Conservation (phyloP, 2,329 filamentous ascomycete species). For the Fusarium verticillioides region DNA sequence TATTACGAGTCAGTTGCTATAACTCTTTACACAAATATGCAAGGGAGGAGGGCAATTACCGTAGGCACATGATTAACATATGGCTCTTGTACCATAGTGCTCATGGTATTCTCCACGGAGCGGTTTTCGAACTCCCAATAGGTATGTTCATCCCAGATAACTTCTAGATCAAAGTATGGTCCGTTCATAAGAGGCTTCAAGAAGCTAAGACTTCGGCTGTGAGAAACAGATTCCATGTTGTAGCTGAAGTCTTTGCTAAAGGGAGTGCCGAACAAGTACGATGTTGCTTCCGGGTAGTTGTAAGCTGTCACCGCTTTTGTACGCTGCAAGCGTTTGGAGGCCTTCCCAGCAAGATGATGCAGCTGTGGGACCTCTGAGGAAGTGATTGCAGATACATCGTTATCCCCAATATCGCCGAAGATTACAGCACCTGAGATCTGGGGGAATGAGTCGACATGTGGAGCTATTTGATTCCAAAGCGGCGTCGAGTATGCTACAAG, state of each 20-base stretch:
- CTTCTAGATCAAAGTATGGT: slow-evolving; percentile 78
- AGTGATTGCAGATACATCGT: rapidly evolving
- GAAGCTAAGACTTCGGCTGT: slow-evolving; percentile 73
- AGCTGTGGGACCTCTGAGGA: not conserved
- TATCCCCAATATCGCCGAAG: not conserved
- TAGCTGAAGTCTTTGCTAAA: slow-evolving; percentile 61
- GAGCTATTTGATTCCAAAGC: slow-evolving; percentile 34
- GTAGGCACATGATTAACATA: slow-evolving; percentile 84
- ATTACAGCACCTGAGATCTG: not conserved
- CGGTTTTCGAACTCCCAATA: slow-evolving; percentile 76
- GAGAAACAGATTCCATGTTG: slow-evolving; percentile 67
- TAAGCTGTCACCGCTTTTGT: not conserved
- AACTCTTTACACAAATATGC: rapidly evolving
- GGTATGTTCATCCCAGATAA: slow-evolving; percentile 83
- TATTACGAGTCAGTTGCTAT: not conserved
- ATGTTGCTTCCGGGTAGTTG: not conserved
- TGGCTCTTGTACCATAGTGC: slow-evolving; percentile 81
- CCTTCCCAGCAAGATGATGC: not conserved
- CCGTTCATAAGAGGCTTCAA: slow-evolving; percentile 72
- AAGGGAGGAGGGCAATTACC: slow-evolving; percentile 49
- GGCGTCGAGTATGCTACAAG: slow-evolving; percentile 15
- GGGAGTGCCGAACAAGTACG: slow-evolving; percentile 57
- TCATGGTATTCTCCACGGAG: slow-evolving; percentile 78
- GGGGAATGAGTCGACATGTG: not conserved
- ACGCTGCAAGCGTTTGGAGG: slow-evolving; percentile 43